phyloP scores from a whole-genome alignment of 176 grass and related monocot genomes.

The Eleusine coracana region DNA sequence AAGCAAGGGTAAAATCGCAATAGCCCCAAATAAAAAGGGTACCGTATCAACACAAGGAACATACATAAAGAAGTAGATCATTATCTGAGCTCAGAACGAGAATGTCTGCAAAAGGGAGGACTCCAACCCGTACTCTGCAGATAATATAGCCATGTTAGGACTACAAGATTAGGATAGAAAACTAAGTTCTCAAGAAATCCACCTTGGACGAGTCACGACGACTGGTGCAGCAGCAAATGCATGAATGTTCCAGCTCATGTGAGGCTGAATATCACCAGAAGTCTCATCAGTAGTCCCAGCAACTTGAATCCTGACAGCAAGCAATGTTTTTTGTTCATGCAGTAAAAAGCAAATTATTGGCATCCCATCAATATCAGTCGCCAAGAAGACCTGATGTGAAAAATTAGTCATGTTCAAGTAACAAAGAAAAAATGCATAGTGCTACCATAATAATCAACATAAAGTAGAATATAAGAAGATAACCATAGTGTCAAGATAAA shows the following conservation, averaged over 20 bases:
- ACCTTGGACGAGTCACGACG: constrained; percentile 89
- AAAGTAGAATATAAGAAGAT: background rate
- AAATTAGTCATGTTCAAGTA: constrained; percentile 38
- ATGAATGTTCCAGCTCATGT: constrained; percentile 82
- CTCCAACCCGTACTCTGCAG: constrained; percentile 71
- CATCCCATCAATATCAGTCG: constrained; percentile 87
- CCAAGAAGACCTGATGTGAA: constrained; percentile 77
- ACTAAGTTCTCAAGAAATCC: constrained; percentile 47
- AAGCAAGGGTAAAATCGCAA: no score
- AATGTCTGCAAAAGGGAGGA: constrained; percentile 80
- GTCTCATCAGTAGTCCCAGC: constrained; percentile 58
- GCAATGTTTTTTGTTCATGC: constrained; percentile 74
- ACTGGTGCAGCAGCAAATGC: constrained; percentile 83
- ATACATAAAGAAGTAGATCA: constrained; percentile 89
- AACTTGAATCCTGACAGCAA: constrained; percentile 77
- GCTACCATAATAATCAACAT: constrained; percentile 8
- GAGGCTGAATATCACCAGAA: constrained; percentile 75
- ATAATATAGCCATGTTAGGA: constrained; percentile 38
- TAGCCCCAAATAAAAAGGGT: constrained; percentile 10
- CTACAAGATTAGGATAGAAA: constrained; percentile 27
- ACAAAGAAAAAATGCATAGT: constrained; percentile 17
- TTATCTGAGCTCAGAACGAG: constrained; percentile 74
- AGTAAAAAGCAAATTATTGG: constrained; percentile 87
- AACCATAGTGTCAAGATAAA: constrained; percentile 24
- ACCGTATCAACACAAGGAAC: constrained; percentile 39